Base-by-base conservation (phyloP, 2,329 filamentous ascomycete genomes). In the Exophiala alcalophila region DNA sequence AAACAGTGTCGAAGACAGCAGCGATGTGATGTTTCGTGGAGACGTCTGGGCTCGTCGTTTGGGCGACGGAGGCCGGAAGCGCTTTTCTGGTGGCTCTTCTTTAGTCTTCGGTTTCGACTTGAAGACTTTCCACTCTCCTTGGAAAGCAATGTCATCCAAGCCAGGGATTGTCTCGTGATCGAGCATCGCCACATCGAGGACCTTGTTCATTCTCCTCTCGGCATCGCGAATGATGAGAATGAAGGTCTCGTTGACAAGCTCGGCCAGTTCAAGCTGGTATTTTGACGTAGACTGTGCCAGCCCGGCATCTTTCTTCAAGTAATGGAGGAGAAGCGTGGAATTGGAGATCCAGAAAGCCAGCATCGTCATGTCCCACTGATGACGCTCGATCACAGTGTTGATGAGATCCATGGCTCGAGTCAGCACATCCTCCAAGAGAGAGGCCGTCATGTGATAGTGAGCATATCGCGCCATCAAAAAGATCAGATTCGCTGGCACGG, bases 301-400 rank as follows among this genome's bases (percentile, higher is more conserved):
- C 0, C 88, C 90, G 4, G 77, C 70, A 57, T 98, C 92, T 66
- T 98, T 98, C 63, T 95, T 96, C 40, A 98, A 72, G 61, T 98
- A 98, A 65, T 98, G 91, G 39, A 97, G 71, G n/a, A 98, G 70
- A 26, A 98, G 70, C 0, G 92, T 98, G 6, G 88, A 89, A 63
- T 98, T 98, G 1, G 92, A 97, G 59, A 96, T 89, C 92, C 92
- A 98, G 61, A 98, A 98, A 2, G 92, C 92, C 25, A 98, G 72
- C 54, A 98, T 95, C 0, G 92, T 98, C 92, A 98, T 98, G 61
- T 98, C 92, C 92, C 92, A 97, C 61, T 98, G 92, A 60, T 91
- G 83, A 49, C 79, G 79, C 65, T 97, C 92, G n/a, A 98, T 89
- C 20, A 96, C 88, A 34, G 56, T 84, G 61, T 97, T 97, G 58